Conservation (phyloP, 148 eudicot species). For the Chenopodium suecicum region DNA sequence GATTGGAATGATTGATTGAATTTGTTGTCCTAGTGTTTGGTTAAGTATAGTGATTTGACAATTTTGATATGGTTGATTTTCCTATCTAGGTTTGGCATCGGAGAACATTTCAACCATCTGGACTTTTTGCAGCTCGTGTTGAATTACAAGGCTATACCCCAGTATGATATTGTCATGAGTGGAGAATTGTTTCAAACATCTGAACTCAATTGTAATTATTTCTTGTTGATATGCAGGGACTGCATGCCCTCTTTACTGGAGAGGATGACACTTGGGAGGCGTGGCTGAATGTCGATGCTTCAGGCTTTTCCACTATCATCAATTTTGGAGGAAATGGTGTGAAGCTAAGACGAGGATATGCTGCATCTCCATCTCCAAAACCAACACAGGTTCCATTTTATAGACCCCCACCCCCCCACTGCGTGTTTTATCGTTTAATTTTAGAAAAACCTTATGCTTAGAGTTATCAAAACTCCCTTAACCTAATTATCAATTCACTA, state of each 20-base stretch:
- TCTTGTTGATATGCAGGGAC: conserved; percentile 53
- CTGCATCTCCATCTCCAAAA: conserved; percentile 74
- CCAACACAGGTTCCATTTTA: conserved; percentile 70
- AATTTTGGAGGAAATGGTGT: conserved; percentile 65
- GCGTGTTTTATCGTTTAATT: neutral
- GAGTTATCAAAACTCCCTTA: neutral
- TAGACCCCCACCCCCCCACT: neutral
- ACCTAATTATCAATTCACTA: neutral
- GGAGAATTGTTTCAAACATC: conserved; percentile 3
- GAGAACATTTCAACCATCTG: conserved; percentile 91
- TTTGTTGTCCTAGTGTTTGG: neutral
- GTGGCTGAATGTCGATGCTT: conserved; percentile 81
- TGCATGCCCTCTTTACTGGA: conserved; percentile 91
- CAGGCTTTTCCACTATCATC: conserved; percentile 68
- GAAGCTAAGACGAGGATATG: conserved; percentile 92
- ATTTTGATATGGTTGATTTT: conserved; percentile 13
- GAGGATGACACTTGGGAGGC: conserved; percentile 99
- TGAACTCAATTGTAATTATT: conserved; percentile 2
- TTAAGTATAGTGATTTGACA: neutral
- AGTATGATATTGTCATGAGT: conserved; percentile 42
- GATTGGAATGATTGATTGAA: neutral
- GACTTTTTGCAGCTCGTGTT: conserved; percentile 97
- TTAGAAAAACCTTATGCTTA: neutral
- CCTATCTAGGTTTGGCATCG: conserved; percentile 87
- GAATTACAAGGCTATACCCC: conserved; percentile 87